A percentile compares a stretch with the other conserved stretches of the same genome.
Evolutionary conservation across 345 rosid species (phyloP).

Genomic region (Salix purpurea): DNA sequence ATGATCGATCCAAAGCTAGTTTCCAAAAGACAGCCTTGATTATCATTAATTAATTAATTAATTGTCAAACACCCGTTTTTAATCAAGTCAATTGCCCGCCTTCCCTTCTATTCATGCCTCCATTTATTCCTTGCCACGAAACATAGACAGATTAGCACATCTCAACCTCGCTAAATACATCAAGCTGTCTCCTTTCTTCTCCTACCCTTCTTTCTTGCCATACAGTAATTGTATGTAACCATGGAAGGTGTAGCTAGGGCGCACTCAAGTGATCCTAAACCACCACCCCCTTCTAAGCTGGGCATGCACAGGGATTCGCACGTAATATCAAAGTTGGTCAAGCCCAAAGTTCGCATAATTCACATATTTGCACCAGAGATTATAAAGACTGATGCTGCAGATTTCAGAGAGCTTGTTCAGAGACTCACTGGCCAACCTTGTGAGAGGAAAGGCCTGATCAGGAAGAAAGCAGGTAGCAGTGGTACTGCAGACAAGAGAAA

Average conservation of each 20-base stretch:
- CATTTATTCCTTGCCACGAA: not conserved
- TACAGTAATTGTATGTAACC: not conserved
- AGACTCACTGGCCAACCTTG: constrained; percentile 42
- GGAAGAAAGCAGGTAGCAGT: not conserved
- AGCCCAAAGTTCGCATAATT: constrained; percentile 42
- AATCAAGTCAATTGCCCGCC: not conserved
- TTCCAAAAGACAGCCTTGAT: not conserved
- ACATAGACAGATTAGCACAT: not conserved
- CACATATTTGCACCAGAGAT: constrained; percentile 47
- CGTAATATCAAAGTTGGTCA: constrained; percentile 15
- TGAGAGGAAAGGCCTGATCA: not conserved
- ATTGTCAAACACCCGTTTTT: not conserved
- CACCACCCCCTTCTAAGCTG: constrained; percentile 19
- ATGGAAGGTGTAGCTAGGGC: not conserved
- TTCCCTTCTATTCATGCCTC: not conserved
- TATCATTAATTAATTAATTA: not conserved
- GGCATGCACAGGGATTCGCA: constrained; percentile 28
- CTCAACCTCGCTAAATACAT: not conserved
- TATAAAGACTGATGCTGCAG: constrained; percentile 43
- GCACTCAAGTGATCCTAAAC: not conserved
- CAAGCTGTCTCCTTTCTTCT: not conserved
- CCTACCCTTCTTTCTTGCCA: not conserved
- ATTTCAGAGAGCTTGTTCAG: constrained; percentile 44
- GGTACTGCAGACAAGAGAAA: not conserved
- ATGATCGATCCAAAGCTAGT: not conserved